These are phyloP conservation scores for Erodium maritimum DNA, from an alignment of 345 rosid species.

Conservation along the genomic window DNA sequence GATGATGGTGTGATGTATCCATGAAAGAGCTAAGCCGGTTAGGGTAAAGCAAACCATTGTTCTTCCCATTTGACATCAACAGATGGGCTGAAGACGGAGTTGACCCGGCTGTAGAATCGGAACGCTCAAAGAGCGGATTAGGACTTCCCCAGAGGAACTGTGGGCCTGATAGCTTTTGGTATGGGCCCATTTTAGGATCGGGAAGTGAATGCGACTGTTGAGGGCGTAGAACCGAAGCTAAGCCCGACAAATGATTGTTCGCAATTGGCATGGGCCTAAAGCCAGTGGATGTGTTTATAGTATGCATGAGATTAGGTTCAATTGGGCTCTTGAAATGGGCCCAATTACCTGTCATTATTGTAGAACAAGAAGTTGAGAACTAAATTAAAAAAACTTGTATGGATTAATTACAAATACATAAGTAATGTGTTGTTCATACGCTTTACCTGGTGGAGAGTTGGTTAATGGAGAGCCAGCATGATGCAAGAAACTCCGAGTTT, in stretches of 20 bases:
- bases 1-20: constrained; percentile 33
- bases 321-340: constrained; percentile 52
- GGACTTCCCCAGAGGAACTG: constrained; percentile 95
- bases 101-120: constrained; percentile 57
- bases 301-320: constrained; percentile 49
- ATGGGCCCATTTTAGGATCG: constrained; percentile 34
- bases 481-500: constrained; percentile 47
- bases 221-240: constrained; percentile 78
- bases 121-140: constrained; percentile 38
- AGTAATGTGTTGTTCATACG: neutral
- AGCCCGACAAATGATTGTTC: constrained; percentile 48
- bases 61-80: constrained; percentile 39
- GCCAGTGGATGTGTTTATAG: constrained; percentile 57
- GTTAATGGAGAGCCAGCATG: constrained; percentile 63
- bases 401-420: neutral
- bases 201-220: constrained; percentile 47
- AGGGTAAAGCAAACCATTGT: constrained; percentile 35
- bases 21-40: constrained; percentile 34
- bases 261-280: constrained; percentile 39
- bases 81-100: constrained; percentile 46
- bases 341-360: constrained; percentile 56
- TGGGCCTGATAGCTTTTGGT: constrained; percentile 62
- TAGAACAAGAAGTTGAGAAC: neutral
- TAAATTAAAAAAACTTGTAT: neutral
- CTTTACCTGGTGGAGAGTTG: constrained; percentile 81